Conservation (phyloP, 163 green algal species). For the Scenedesmus sp. region DNA sequence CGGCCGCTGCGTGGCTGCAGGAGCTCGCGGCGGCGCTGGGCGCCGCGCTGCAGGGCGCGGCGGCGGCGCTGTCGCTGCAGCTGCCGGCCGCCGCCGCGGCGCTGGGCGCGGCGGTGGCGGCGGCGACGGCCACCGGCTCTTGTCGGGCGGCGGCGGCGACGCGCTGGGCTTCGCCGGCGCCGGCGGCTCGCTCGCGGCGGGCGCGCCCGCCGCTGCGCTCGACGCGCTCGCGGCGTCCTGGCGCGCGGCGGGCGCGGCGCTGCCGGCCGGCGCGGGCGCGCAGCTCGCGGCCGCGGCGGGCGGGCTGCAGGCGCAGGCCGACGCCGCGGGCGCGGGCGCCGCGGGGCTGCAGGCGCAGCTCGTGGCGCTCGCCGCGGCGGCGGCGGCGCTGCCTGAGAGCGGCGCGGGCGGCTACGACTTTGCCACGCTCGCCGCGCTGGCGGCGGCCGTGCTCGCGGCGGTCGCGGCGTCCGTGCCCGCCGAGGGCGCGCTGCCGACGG, state of each 20-base stretch:
- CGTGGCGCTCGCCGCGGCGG: background rate
- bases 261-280: background rate
- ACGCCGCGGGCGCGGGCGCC: background rate
- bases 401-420: constrained; percentile 39
- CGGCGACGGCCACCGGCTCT: background rate
- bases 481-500: background rate
- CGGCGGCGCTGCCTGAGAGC: constrained; percentile 26
- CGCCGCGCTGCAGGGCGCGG: background rate
- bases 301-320: constrained; percentile 1
- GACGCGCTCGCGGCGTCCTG: background rate
- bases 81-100: background rate
- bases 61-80: constrained; percentile 26
- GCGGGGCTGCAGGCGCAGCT: constrained; percentile 17
- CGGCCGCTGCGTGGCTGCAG: constrained; percentile 11
- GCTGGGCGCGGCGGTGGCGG: background rate
- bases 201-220: background rate
- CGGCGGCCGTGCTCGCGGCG: constrained; percentile 18
- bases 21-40: background rate
- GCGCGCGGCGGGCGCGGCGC: background rate
- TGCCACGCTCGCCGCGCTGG: constrained; percentile 32
- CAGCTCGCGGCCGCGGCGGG: background rate
- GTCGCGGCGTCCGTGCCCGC: constrained; percentile 27
- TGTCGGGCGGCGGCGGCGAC: background rate
- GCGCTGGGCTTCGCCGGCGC: too few relatives aligned
- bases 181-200: too few relatives aligned